These are phyloP conservation scores for Amanita polypyramis DNA, from an alignment of 768 basidiomycete species.

Conservation along the genomic window DNA sequence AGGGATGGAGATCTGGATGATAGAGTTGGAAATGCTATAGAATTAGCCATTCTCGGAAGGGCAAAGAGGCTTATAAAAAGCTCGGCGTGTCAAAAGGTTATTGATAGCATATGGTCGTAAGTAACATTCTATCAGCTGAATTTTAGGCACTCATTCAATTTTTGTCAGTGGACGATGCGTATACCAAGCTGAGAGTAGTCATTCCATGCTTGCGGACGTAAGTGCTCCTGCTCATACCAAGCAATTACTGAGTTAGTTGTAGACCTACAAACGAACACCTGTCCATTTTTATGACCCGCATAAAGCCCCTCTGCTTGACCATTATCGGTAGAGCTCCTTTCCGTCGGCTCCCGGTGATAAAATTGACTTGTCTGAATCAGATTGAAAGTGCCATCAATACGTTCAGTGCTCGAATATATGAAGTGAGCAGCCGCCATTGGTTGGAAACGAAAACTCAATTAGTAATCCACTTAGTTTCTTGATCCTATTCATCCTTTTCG, in stretches of 20 bases:
- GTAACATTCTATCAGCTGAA: constrained; percentile 13
- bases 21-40: constrained; percentile 83
- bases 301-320: constrained; percentile 87
- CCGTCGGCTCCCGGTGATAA: neutral
- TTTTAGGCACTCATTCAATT: constrained; percentile 9
- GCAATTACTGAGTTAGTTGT: neutral
- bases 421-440: constrained; percentile 39
- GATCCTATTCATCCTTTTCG: constrained; percentile 67
- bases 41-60: constrained; percentile 82
- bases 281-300: constrained; percentile 93
- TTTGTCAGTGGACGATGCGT: constrained; percentile 73
- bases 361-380: constrained; percentile 23
- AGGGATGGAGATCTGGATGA: constrained; percentile 67
- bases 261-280: constrained; percentile 91
- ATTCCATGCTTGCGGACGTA: constrained; percentile 86
- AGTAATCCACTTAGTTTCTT: constrained; percentile 48
- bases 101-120: constrained; percentile 73
- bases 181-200: constrained; percentile 80
- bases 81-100: constrained; percentile 83
- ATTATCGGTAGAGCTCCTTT: constrained; percentile 61
- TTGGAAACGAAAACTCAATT: neutral
- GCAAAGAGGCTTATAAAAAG: constrained; percentile 87
- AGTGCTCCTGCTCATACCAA: constrained; percentile 11
- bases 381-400: constrained; percentile 88
- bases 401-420: constrained; percentile 80